Conservation (phyloP, 225 moss, liverwort and hornwort genomes). For the Straminergon stramineum region DNA sequence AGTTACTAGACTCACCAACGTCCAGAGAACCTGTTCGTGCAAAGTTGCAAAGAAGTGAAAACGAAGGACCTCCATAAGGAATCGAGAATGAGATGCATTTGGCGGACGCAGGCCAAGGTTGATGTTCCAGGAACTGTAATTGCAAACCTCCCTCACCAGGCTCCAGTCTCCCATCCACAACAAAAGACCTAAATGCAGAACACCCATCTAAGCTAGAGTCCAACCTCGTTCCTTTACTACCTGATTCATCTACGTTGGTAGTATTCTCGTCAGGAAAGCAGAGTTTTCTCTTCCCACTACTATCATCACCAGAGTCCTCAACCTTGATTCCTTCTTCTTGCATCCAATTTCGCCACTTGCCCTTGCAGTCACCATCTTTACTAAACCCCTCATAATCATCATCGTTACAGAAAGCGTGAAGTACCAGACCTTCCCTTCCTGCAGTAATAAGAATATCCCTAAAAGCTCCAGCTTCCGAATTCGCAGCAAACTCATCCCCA, state of each 20-base stretch:
- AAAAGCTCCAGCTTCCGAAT: slow-evolving; percentile 42
- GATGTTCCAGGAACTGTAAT: slow-evolving; percentile 44
- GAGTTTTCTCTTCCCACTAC: slow-evolving; percentile 45
- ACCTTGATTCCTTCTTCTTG: slow-evolving; percentile 14
- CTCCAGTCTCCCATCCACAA: slow-evolving; percentile 59
- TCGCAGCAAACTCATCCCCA: slow-evolving; percentile 68
- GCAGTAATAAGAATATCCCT: slow-evolving; percentile 66
- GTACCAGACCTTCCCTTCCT: slow-evolving; percentile 48
- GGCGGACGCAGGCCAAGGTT: slow-evolving; percentile 67
- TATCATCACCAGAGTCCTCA: slow-evolving; percentile 7
- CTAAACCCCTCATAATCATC: neutral
- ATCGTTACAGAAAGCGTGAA: slow-evolving; percentile 46
- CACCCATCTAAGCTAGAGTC: slow-evolving; percentile 13
- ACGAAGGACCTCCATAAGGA: slow-evolving; percentile 30
- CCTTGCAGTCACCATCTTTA: slow-evolving; percentile 14
- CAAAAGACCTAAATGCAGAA: slow-evolving; percentile 50
- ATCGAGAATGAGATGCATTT: slow-evolving; percentile 63
- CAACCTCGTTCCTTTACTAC: neutral
- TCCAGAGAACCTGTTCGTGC: slow-evolving; percentile 7
- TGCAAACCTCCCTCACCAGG: slow-evolving; percentile 26
- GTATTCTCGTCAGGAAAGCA: slow-evolving; percentile 28
- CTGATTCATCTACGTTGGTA: slow-evolving; percentile 1
- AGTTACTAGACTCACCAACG: slow-evolving; percentile 3
- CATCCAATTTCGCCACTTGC: slow-evolving; percentile 59
- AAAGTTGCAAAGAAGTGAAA: slow-evolving; percentile 27